Percentiles rank a stretch among this genome's conserved stretches.
These are phyloP conservation scores for Holtermanniella nyarrowii DNA, from an alignment of 768 basidiomycete genomes.

Conservation along the genomic window DNA sequence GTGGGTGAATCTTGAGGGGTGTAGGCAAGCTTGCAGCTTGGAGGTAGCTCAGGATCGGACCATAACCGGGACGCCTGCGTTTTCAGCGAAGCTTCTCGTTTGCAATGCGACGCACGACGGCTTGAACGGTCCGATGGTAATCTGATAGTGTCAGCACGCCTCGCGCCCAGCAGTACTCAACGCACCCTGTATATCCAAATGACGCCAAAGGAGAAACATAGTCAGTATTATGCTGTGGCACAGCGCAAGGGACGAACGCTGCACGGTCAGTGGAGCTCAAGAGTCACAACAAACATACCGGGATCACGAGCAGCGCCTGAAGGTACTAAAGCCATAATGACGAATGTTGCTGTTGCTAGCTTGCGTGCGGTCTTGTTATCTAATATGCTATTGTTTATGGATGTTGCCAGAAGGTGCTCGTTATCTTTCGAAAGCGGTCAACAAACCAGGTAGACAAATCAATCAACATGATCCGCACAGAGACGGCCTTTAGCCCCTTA, in stretches of 20 bases:
- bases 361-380: too few species aligned
- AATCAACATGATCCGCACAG: too few species aligned
- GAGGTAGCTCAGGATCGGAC: slow-evolving; percentile 38
- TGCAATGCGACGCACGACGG: slow-evolving; percentile 17
- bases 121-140: slow-evolving; percentile 37
- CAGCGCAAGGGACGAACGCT: neutral
- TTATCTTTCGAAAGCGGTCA: too few species aligned
- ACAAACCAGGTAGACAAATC: too few species aligned
- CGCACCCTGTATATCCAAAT: neutral
- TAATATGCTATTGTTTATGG: too few species aligned
- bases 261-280: neutral
- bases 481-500: too few species aligned
- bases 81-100: too few species aligned
- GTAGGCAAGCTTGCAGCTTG: slow-evolving; percentile 37
- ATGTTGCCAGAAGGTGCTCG: too few species aligned
- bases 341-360: too few species aligned
- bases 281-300: slow-evolving; percentile 8
- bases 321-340: slow-evolving; percentile 24
- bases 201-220: neutral
- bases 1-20: slow-evolving; percentile 35
- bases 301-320: slow-evolving; percentile 21
- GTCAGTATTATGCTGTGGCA: neutral
- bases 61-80: slow-evolving; percentile 39
- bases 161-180: neutral
- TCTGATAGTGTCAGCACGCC: slow-evolving; percentile 8